Evolutionary conservation across 108 stramenopile genomes (phyloP).

Genomic region (Cyclotella distinguenda): DNA sequence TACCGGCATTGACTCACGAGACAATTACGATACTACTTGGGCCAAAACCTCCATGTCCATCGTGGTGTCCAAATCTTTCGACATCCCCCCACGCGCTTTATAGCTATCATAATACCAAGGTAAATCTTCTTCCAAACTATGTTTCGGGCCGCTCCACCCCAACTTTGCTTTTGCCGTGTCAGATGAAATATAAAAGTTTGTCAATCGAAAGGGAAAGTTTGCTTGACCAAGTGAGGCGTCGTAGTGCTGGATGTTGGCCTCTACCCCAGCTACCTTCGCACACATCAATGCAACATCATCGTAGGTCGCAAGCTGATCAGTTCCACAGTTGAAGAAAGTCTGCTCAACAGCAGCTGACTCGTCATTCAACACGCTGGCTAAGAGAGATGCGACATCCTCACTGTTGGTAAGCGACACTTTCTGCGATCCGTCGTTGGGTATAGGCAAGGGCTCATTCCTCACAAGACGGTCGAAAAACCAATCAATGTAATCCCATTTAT

Average conservation of each 20-base stretch:
- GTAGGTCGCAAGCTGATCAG: constrained; percentile 66
- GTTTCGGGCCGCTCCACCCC: constrained; percentile 62
- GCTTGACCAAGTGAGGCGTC: constrained; percentile 69
- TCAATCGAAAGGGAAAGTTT: constrained; percentile 76
- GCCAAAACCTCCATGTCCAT: constrained; percentile 70
- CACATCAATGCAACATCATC: constrained; percentile 79
- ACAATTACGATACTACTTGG: no score
- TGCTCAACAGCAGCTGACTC: constrained; percentile 73
- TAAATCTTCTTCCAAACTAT: constrained; percentile 67
- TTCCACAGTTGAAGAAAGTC: constrained; percentile 84
- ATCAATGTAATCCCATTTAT: constrained; percentile 86
- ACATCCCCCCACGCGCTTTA: constrained; percentile 57
- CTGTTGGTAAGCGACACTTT: constrained; percentile 79
- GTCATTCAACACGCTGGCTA: constrained; percentile 70
- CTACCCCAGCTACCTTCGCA: constrained; percentile 74
- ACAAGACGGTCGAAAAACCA: constrained; percentile 81
- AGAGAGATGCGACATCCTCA: constrained; percentile 75
- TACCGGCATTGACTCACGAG: no score
- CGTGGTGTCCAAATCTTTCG: constrained; percentile 53
- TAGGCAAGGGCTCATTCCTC: constrained; percentile 59
- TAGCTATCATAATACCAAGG: constrained; percentile 70
- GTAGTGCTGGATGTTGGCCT: constrained; percentile 66
- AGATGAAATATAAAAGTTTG: constrained; percentile 77
- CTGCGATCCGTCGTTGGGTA: constrained; percentile 80
- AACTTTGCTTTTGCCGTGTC: constrained; percentile 74